phyloP scores from a whole-genome alignment of 208 protist species.

The Leishmania guyanensis region DNA sequence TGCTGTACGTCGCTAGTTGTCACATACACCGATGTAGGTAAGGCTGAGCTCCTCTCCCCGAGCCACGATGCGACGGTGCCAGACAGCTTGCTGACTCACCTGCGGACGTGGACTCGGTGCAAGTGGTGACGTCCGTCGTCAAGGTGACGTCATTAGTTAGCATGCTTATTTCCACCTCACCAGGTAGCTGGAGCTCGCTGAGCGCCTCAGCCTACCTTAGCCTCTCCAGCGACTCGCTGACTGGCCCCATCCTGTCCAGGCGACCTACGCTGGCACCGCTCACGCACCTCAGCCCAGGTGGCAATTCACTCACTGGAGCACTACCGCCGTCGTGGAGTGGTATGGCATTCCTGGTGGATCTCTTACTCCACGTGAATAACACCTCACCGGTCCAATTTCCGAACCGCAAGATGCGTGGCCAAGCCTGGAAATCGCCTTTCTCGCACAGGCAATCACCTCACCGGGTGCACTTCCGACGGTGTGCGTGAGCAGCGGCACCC shows the following conservation, averaged over 20 bases:
- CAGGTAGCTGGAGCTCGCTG: not conserved
- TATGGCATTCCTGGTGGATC: not conserved
- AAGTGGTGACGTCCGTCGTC: not conserved
- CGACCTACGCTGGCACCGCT: not conserved
- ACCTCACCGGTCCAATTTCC: not conserved
- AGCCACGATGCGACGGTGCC: not conserved
- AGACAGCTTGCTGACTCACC: not conserved
- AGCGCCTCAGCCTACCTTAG: not conserved
- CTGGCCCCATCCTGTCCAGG: too few species aligned
- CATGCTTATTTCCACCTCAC: not conserved
- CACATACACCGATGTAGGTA: not conserved
- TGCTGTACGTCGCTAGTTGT: not conserved
- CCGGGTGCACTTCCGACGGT: not conserved
- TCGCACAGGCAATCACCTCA: not conserved
- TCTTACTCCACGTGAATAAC: not conserved
- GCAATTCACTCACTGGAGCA: not conserved
- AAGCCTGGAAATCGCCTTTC: not conserved
- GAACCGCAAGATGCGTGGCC: not conserved
- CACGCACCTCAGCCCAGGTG: not conserved
- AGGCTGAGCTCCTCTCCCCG: not conserved
- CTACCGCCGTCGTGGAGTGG: not conserved
- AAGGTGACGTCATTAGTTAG: not conserved
- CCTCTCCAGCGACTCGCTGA: constrained; percentile 3
- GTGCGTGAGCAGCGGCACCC: not conserved
- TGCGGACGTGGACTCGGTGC: not conserved